A percentile compares a stretch with the other conserved stretches of the same genome.
Evolutionary conservation across 2,329 filamentous ascomycete species (phyloP).

Genomic region (Teratosphaeriaceae sp.): DNA sequence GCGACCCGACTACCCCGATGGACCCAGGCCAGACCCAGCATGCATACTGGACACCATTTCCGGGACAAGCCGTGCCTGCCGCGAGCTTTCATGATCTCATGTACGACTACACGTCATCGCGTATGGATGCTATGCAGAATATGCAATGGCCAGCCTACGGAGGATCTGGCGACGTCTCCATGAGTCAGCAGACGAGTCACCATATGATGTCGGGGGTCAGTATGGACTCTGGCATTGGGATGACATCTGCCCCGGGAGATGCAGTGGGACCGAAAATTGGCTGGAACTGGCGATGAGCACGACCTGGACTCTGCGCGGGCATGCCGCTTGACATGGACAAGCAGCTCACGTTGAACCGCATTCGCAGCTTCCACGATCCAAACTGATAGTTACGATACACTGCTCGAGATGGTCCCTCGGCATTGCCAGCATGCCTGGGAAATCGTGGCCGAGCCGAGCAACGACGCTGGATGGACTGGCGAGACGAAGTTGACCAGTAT

Average conservation of each 20-base stretch:
- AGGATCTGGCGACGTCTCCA: not conserved
- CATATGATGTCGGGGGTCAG: not conserved
- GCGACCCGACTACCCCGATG: conserved; percentile 16
- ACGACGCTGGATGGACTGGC: no score
- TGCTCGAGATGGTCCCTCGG: no score
- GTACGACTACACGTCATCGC: conserved; percentile 14
- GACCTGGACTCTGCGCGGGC: not conserved
- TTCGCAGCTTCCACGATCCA: no score
- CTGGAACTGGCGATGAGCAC: not conserved
- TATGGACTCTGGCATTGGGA: conserved; percentile 15
- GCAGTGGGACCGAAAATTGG: not conserved
- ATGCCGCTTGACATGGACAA: no score
- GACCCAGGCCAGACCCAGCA: conserved; percentile 17
- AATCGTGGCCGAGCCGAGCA: no score
- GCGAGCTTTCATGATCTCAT: conserved; percentile 8
- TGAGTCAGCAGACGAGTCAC: not conserved
- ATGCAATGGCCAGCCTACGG: conserved; percentile 8
- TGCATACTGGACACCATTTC: conserved; percentile 35
- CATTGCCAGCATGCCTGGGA: no score
- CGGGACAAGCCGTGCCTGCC: conserved; percentile 32
- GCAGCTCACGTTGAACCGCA: no score
- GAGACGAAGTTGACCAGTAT: no score
- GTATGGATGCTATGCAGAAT: conserved; percentile 7
- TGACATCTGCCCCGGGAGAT: not conserved
- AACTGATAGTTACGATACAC: no score